Evolutionary conservation across 2,329 filamentous ascomycete genomes (phyloP), one percentile per base, ranked within the genome.

Genomic region (Microsporum audouinii): DNA sequence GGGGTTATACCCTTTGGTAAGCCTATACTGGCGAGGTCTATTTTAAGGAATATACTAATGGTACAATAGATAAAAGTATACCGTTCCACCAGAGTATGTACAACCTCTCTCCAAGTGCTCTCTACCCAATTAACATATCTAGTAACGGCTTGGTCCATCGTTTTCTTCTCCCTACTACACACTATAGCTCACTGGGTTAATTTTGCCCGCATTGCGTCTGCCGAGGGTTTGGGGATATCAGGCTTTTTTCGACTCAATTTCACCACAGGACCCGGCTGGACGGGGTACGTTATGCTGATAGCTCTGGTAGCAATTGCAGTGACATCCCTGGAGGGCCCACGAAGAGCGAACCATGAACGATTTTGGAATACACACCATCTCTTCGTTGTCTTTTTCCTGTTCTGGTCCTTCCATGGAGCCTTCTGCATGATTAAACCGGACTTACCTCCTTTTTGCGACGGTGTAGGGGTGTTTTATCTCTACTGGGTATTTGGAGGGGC

Each of bases 341-440:
- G 88, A 58, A 84, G 88, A 60, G 86, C 87, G 63, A 91, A 94
- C 77, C 92, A 89, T 72, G 89, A 92, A 73, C 87, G 88, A 31
- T 95, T 94, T 79, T 95, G 89, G 89, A 91, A 91, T 73, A 89
- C 87, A 1, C 89, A 95, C 75, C 89, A 94, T 77, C 82, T 94
- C 72, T 94, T 94, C 72, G 84, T 92, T 74, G 70, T 92, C 65
- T 94, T 94, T 81, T 94, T 94, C 78, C 79, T 92, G 67, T 91
- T 94, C 80, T 94, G 89, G 88, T 86, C 88, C n/a, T 82, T 92
- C 68, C 89, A 95, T 74, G 89, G 89, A 62, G 87, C 88, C 31
- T 94, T 91, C 77, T 92, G 89, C 75, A 92, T 94, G 89, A 92
- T 92, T 69, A 88, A 89, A 74, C 85, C 88, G 59, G 89, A 94